Base-by-base conservation (phyloP, 2,329 filamentous ascomycete species). In the Davidsoniella neocaledoniae region DNA sequence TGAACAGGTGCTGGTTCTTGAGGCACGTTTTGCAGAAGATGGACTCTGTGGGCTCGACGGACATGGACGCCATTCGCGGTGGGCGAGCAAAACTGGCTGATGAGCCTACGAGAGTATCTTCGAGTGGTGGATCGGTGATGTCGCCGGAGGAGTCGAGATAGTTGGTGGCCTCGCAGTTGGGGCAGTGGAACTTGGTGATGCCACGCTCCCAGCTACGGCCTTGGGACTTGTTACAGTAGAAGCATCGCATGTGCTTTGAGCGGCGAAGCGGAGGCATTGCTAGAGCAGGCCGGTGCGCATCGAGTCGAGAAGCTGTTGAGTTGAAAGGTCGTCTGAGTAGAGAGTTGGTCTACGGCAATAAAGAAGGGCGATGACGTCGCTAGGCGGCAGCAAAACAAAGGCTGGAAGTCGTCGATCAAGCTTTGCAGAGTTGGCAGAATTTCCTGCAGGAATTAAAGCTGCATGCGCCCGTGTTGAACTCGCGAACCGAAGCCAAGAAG, bases 81-180 rank as follows among this genome's bases (percentile, higher is more conserved):
- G 50, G 46, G 10, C 49, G 52, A n/a, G 52, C 52, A 44, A 51
- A 51, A 25, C 46, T 44, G 56, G 53, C 52, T 36, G 68, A 56
- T 16, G 43, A 37, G 8, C 43, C 43, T 2, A 63, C 62, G 44
- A 67, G 65, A n/a, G 71, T 73, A 52, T 76, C 75, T 17, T 72
- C 66, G 21, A 79, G 70, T 2, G 86, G 87, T 23, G 88, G 86
- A 63, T 98, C 90, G 50, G 85, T 83, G 56, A 96, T 91, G 46
- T 93, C 79, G 59, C 90, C 90, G 62, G 86, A 87, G 68, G 90
- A 73, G 62, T 98, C 91, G 29, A 95, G 70, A 66, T 86, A 84
- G 64, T 96, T 98, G 53, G 81, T 79, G 16, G 88, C 84, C 58
- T 91, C 84, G 69, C 91, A 98, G 54, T 74, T 69, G 17, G 73